phyloP scores from a whole-genome alignment of 176 grass and related monocot species.

The Oryza punctata region DNA sequence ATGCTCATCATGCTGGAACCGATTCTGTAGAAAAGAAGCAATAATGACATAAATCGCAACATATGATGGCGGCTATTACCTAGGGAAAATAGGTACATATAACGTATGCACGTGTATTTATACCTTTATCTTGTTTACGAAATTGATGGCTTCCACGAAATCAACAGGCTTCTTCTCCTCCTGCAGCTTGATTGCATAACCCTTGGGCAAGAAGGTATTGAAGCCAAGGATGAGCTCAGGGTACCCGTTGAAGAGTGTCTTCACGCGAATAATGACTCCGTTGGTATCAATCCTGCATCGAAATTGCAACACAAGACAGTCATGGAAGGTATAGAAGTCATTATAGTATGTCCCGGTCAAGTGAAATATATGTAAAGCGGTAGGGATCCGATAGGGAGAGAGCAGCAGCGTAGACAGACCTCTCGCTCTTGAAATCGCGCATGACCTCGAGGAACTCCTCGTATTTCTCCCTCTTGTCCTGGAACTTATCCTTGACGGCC shows the following conservation, averaged over 20 bases:
- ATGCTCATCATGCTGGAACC: conserved; percentile 88
- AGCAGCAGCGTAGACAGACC: conserved; percentile 56
- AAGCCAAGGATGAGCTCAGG: conserved; percentile 93
- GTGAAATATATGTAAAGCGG: background rate
- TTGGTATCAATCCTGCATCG: conserved; percentile 81
- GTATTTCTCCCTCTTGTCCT: conserved; percentile 93
- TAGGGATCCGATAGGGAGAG: background rate
- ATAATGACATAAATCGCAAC: background rate
- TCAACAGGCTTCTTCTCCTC: conserved; percentile 99
- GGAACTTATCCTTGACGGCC: conserved; percentile 96
- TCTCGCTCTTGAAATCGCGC: conserved; percentile 99
- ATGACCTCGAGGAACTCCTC: conserved; percentile 99
- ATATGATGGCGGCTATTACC: background rate
- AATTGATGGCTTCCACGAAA: conserved; percentile 98
- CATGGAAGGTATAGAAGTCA: conserved; percentile 5
- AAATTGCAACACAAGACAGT: background rate
- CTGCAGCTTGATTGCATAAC: conserved; percentile 92
- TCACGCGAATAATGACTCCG: conserved; percentile 93
- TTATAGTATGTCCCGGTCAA: background rate
- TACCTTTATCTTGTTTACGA: conserved; percentile 99
- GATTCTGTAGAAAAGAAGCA: conserved; percentile 58
- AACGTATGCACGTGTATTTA: background rate
- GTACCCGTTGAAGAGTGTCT: conserved; percentile 91
- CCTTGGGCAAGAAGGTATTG: conserved; percentile 97
- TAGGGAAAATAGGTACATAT: background rate